Base-by-base conservation (phyloP, 352 stramenopile genomes). In the Globisporangium irregulare region DNA sequence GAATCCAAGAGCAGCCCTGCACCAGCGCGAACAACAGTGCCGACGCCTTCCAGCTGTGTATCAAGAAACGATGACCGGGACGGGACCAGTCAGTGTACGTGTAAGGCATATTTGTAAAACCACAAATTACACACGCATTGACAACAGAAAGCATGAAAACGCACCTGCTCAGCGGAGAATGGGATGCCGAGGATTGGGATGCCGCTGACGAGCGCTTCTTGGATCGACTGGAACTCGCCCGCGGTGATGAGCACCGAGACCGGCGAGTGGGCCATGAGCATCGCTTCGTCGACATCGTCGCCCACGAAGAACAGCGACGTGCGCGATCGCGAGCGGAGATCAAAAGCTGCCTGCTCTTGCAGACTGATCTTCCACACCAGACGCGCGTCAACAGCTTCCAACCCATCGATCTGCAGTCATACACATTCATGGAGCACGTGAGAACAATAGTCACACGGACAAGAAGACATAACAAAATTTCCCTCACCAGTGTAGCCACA, bases 121-220 rank as follows among this genome's bases (percentile, higher is more conserved):
- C 36, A 43, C 36, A 14, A 43, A 15, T 10, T 43, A 14, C 9
- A 43, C 36, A 50, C 4, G 8, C 20, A 50, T 22, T 14, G 12
- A 10, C 38, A 50, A 50, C 15, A 50, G 1, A 22, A 18, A 48
- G 1, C 32, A 61, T 6, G n/a, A 61, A 12, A 24, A 48, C 56
- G 6, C 29, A 86, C 80, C 73, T 90, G 86, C 62, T 95, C 87
- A 1, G 88, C 86, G 0, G 85, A 87, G 62, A 90, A 81, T 4
- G 86, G 86, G n/a, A 94, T 65, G 15, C 78, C 84, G 20, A 94
- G 73, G 32, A 95, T 75, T 18, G 88, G 86, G 4, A 87, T 73
- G 5, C 86, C 84, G 6, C 73, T 70, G 6, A 80, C 66, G 7
- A 95, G 78, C 41, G 88, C 84, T 50, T 91, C 76, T 38, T 90